Evolutionary conservation across 768 basidiomycete genomes (phyloP).

Genomic region (Porphyrellus cyaneotinctus): DNA sequence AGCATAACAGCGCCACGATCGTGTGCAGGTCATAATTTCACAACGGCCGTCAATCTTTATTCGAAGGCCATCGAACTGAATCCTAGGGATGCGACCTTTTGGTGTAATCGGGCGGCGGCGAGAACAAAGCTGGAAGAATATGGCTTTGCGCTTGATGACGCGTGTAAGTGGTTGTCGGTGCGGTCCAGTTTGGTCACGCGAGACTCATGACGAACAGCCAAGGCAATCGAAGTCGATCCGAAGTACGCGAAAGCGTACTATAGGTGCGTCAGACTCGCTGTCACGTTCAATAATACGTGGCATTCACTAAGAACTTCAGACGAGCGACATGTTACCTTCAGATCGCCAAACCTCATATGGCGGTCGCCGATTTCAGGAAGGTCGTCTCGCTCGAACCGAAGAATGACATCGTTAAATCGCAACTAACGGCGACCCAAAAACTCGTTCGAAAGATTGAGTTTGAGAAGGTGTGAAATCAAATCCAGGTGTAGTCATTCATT

Average conservation of each 20-base stretch:
- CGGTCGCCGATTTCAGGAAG: constrained; percentile 85
- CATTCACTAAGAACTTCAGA: constrained; percentile 35
- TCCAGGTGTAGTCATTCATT: background rate
- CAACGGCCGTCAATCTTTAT: constrained; percentile 72
- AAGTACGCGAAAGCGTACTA: constrained; percentile 90
- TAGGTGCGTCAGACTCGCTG: constrained; percentile 43
- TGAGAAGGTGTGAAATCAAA: constrained; percentile 60
- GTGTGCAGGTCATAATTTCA: constrained; percentile 67
- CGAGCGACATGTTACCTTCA: constrained; percentile 90
- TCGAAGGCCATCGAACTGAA: constrained; percentile 82
- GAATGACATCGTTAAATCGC: constrained; percentile 74
- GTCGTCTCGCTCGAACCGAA: constrained; percentile 80
- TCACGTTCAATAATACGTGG: background rate
- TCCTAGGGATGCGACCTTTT: constrained; percentile 82
- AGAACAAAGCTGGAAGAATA: constrained; percentile 92
- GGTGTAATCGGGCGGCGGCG: constrained; percentile 92
- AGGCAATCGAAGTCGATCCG: constrained; percentile 84
- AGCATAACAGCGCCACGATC: background rate
- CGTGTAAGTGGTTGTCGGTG: constrained; percentile 52
- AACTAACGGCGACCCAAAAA: constrained; percentile 87
- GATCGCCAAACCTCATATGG: constrained; percentile 80
- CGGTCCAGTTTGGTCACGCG: constrained; percentile 7
- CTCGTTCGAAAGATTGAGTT: constrained; percentile 86
- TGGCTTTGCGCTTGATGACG: constrained; percentile 87
- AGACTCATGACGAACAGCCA: constrained; percentile 43